These are phyloP conservation scores for Psidium guajava DNA, from an alignment of 345 rosid genomes.

Conservation along the genomic window DNA sequence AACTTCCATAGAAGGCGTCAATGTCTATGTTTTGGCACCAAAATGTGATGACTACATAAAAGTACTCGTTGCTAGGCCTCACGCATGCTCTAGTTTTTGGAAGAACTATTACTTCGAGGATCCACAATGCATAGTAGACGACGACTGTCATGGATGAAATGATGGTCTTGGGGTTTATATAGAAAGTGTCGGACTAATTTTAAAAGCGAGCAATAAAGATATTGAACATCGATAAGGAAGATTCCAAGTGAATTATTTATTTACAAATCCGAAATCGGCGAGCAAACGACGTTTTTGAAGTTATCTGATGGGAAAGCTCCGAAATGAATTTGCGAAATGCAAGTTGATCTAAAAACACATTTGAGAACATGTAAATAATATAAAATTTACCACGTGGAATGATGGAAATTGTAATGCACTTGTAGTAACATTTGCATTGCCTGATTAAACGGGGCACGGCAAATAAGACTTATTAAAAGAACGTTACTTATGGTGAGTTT, in stretches of 20 bases:
- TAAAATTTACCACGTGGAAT: background rate
- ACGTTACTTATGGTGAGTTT: no score
- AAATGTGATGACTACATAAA: background rate
- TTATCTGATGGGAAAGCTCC: background rate
- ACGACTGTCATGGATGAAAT: background rate
- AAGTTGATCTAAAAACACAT: background rate
- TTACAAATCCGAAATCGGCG: background rate
- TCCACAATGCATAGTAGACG: background rate
- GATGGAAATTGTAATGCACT: no score
- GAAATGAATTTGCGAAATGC: background rate
- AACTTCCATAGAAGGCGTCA: background rate
- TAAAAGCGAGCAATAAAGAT: background rate
- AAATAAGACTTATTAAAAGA: no score
- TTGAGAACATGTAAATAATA: background rate
- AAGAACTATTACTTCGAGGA: background rate
- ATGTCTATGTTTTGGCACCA: background rate
- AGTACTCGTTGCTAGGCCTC: background rate
- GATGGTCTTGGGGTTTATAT: background rate
- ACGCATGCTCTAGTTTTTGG: background rate
- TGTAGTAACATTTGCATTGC: no score
- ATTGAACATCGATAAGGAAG: background rate
- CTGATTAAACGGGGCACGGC: background rate
- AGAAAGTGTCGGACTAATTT: background rate
- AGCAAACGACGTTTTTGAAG: background rate
- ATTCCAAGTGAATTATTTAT: background rate